These are phyloP conservation scores for Diaporthe citri DNA, from an alignment of 2,329 filamentous ascomycete genomes.

Conservation along the genomic window DNA sequence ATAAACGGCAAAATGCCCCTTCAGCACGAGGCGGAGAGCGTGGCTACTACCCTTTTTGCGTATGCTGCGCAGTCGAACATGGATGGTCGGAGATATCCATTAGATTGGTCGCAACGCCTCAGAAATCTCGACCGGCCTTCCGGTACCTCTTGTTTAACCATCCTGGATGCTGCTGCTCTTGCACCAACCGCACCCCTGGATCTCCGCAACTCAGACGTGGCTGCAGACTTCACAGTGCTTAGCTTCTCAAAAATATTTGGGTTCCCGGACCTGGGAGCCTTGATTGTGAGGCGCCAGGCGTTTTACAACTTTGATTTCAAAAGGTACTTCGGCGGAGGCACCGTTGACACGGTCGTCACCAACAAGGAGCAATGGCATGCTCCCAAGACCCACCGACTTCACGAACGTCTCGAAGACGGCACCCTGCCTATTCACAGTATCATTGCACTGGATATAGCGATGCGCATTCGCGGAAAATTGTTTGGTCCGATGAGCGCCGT, in stretches of 20 bases:
- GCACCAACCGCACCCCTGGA: slow-evolving; percentile 83
- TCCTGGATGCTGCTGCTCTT: slow-evolving; percentile 87
- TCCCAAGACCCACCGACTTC: slow-evolving; percentile 77
- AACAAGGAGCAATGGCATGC: slow-evolving; percentile 87
- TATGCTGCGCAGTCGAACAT: slow-evolving; percentile 95
- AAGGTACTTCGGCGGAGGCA: slow-evolving; percentile 93
- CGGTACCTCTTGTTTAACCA: slow-evolving; percentile 66
- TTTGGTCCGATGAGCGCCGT: slow-evolving; percentile 80
- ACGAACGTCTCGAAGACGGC: slow-evolving; percentile 90
- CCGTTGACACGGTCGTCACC: slow-evolving; percentile 88
- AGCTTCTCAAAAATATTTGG: slow-evolving; percentile 99
- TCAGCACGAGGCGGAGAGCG: slow-evolving; percentile 40
- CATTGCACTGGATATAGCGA: slow-evolving; percentile 81
- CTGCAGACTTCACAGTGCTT: slow-evolving; percentile 87
- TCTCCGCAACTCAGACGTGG: slow-evolving; percentile 68
- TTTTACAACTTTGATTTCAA: slow-evolving; percentile 73
- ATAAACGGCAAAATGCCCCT: slow-evolving; percentile 58
- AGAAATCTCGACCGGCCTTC: slow-evolving; percentile 46
- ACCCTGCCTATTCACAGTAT: slow-evolving; percentile 93
- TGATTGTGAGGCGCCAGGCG: slow-evolving; percentile 83
- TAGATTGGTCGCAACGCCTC: slow-evolving; percentile 73
- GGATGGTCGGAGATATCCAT: slow-evolving; percentile 82
- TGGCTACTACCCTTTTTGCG: slow-evolving; percentile 70
- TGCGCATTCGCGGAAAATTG: slow-evolving; percentile 75
- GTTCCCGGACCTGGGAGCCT: slow-evolving; percentile 88